phyloP scores from a whole-genome alignment of 805 yeast genomes.

The Candida namnaoensis region DNA sequence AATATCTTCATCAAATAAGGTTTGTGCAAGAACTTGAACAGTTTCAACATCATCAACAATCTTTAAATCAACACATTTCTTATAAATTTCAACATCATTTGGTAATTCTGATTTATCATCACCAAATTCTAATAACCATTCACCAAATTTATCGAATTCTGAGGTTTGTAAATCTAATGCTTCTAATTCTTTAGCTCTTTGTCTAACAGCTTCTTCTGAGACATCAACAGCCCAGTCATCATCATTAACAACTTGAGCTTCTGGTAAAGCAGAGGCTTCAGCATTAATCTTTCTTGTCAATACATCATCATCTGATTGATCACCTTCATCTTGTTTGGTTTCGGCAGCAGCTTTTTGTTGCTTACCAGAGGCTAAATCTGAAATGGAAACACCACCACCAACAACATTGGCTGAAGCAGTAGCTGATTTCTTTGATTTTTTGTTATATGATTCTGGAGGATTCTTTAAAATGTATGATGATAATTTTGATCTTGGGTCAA shows the following conservation, averaged over 20 bases:
- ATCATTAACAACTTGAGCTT: constrained; percentile 48
- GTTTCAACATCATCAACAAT: constrained; percentile 67
- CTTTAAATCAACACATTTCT: constrained; percentile 75
- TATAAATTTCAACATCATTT: constrained; percentile 84
- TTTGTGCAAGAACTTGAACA: constrained; percentile 88
- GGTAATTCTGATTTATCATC: constrained; percentile 57
- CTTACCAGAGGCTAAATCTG: constrained; percentile 62
- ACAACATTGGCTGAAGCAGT: constrained; percentile 86
- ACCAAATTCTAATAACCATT: constrained; percentile 62
- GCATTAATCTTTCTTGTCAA: constrained; percentile 74
- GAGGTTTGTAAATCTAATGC: constrained; percentile 37
- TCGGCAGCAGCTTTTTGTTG: constrained; percentile 16
- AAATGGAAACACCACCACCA: constrained; percentile 77
- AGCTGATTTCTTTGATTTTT: constrained; percentile 70
- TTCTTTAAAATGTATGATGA: constrained; percentile 84
- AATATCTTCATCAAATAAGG: constrained; percentile 72
- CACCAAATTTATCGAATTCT: constrained; percentile 73
- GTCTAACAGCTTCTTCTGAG: constrained; percentile 91
- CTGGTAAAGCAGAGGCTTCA: constrained; percentile 65
- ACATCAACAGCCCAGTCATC: constrained; percentile 98
- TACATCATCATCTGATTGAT: constrained; percentile 55
- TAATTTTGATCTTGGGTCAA: constrained; percentile 82
- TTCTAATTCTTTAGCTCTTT: constrained; percentile 83
- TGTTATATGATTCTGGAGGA: constrained; percentile 61
- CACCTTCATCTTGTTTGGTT: constrained; percentile 31